Evolutionary conservation across 257 asterid genomes (phyloP), one percentile per base, ranked within the genome.

Genomic region (Rehmannia glutinosa): DNA sequence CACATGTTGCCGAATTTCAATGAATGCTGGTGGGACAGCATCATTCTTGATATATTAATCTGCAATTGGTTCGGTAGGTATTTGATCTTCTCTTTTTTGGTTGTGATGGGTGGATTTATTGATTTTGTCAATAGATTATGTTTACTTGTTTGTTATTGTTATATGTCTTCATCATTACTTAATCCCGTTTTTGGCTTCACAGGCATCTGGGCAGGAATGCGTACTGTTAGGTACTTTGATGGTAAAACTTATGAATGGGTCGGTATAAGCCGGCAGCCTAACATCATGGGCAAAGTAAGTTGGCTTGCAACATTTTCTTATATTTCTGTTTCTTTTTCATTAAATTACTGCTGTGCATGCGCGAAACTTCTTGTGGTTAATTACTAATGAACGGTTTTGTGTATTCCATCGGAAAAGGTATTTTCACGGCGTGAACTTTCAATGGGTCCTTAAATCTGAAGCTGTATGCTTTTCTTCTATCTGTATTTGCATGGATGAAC

Each of bases 11-110:
- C n/a, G n/a, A n/a, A n/a, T n/a, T n/a, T n/a, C n/a, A 92, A 90
- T 0, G 98, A 92, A 52, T 92, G 98, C 78, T 92, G 98, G 98
- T 92, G 98, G 98, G 98, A 92, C 76, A 92, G 98, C 82, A 84
- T 92, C 54, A 78, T 92, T 77, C 96, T 92, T 66, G 98, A 92
- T 74, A 68, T 92, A 76, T 75, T 92, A 51, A 86, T 92, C 86
- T 92, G 97, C 95, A 92, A 92, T 64, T 92, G 97, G 98, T 87
- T 92, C 49, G 98, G 98, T 92, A 80, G 66, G 87, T 43, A 69
- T 13, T 71, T 66, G 39, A 45, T 51, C 25, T 46, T 32, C 30
- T 19, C 19, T 52, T 51, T 28, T 56, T 30, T 45, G 15, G 41
- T 55, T 47, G 61, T 2, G 56, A 35, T 20, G 33, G 3, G 5